Evolutionary conservation across 441 rosid genomes (phyloP).

Genomic region (Gossypium trilobum): DNA sequence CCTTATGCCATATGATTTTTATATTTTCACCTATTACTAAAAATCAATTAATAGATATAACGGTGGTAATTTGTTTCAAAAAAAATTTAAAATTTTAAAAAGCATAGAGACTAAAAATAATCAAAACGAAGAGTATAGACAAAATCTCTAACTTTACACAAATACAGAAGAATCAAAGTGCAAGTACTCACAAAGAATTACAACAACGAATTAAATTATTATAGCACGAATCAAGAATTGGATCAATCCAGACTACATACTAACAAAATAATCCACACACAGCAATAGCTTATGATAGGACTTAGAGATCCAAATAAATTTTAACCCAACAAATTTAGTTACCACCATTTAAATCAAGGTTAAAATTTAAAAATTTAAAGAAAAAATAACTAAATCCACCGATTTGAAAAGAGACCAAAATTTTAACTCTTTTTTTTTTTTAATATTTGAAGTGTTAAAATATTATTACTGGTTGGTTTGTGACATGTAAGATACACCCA

Average conservation of each 20-base stretch:
- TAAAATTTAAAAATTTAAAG: too few species aligned
- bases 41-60: background rate
- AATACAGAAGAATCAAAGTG: background rate
- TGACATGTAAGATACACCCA: background rate
- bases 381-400: too few species aligned
- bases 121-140: too few species aligned
- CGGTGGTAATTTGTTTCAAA: background rate
- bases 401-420: background rate
- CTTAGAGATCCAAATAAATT: background rate
- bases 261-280: background rate
- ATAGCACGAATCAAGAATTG: background rate
- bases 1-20: background rate
- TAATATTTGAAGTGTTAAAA: background rate
- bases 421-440: background rate
- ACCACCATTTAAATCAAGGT: background rate
- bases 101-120: too few species aligned
- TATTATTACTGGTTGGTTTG: background rate
- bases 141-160: too few species aligned
- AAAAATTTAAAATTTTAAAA: too few species aligned
- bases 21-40: background rate
- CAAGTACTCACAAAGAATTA: too few species aligned
- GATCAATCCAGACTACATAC: background rate
- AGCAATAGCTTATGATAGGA: background rate
- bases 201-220: too few species aligned
- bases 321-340: background rate